Evolutionary conservation across 2,329 filamentous ascomycete species (phyloP), one percentile per base, ranked within the genome.

Genomic region (Aureobasidium namibiae): DNA sequence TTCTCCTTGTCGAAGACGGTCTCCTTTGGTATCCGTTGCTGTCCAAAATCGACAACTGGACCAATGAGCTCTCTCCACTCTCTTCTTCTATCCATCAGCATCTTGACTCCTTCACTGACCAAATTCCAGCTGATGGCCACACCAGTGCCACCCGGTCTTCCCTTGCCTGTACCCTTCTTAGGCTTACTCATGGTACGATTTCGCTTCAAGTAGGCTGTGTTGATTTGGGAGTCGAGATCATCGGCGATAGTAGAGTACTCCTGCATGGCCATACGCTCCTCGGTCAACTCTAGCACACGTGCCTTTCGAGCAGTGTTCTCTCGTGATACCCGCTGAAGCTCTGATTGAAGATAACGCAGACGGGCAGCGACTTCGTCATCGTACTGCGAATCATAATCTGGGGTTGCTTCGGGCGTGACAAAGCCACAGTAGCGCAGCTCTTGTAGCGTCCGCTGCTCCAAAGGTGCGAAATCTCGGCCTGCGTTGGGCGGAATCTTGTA

Each of bases 211-310:
- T 97, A 99, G 3, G 94, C 92, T 54, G 90, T 87, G 69, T 97
- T 92, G 42, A 97, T 91, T 71, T 97, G 94, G 42, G 86, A 85
- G 77, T 99, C 94, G 23, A 99, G 85, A 71, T 99, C 94, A 70
- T 99, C 94, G 53, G 95, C 87, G 66, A 99, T 99, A 59, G 91
- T 96, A 72, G 87, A 88, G 77, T 96, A 99, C 72, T 99, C 94
- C 70, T 99, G 94, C 75, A 94, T 87, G 0, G 94, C 94, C 84
- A 99, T 92, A 64, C 90, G 86, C 71, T 96, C 92, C 66, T 91
- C 88, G 8, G 94, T 90, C 29, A 96, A 81, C 38, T 96, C 92
- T 1, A 90, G 85, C 11, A 99, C 79, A 2, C 92, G 84, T 7
- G 90, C 81, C 74, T 97, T 97, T 63, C 91, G 88, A 5, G 92